Base-by-base conservation (phyloP, 73 alveolate genomes). In the Durusdinium trenchii region DNA sequence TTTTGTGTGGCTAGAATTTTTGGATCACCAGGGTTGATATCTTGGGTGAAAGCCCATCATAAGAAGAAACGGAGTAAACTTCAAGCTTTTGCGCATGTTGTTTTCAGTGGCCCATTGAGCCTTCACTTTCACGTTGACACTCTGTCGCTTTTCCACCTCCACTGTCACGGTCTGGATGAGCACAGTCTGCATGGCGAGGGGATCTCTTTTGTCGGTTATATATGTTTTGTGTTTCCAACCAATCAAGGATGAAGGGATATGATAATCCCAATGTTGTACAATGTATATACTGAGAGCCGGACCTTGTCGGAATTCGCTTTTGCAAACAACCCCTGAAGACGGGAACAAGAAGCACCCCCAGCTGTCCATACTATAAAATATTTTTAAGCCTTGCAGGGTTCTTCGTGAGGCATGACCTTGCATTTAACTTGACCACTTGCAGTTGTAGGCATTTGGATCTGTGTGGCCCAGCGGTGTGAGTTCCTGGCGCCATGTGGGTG, bases 51-150 rank as follows among this genome's bases (percentile, higher is more conserved):
- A n/a, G n/a, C n/a, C n/a, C n/a, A n/a, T n/a, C n/a, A n/a, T n/a
- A n/a, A n/a, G n/a, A 42, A 87, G 84, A 4, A 7, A 6, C 95
- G 52, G 85, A 67, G 12, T 61, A 35, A 87, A 36, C 69, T 87
- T 87, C 69, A 87, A 71, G 9, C 20, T 38, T 2, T 87, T 84
- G 50, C 85, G 52, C 95, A 87, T 87, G 50, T 87, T 87, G 67
- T 87, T 84, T 36, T 87, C 95, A 20, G 95, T 61, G 35, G 85
- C 83, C 95, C 95, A 87, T 50, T 87, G 95, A 35, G 95, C 95
- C 85, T 87, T 87, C 69, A 87, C 84, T 28, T 43, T 60, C 28
- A 43, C 32, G 50, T 87, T 87, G 51, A 62, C 38, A 2, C 47
- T 20, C 30, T 87, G 69, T 16, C 40, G 35, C 38, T 87, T 2